Conservation (phyloP, 306 rosid genomes). For the Cucurbita argyrosperma region DNA sequence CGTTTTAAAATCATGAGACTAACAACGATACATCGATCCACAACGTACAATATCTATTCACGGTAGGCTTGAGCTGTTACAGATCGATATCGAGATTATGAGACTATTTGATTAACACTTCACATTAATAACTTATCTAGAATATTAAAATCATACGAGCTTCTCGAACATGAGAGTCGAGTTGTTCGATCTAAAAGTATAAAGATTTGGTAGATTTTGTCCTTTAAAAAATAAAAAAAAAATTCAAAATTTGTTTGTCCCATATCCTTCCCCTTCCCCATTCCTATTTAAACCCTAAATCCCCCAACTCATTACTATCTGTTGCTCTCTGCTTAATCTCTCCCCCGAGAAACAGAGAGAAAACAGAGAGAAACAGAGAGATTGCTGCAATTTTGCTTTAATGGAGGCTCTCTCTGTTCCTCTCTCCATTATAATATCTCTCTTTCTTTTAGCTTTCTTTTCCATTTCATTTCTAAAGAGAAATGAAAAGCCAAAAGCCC, state of each 20-base stretch:
- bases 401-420: slow-evolving; percentile 40
- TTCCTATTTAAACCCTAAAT: slow-evolving; percentile 16
- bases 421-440: slow-evolving; percentile 8
- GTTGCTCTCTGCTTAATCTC: too few species aligned
- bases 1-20: too few species aligned
- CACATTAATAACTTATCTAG: not conserved
- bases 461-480: slow-evolving; percentile 19
- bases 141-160: not conserved
- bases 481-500: not conserved
- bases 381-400: not conserved
- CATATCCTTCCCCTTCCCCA: not conserved
- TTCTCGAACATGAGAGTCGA: not conserved
- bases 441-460: slow-evolving; percentile 26
- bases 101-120: not conserved
- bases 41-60: too few species aligned
- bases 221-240: not conserved
- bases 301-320: not conserved
- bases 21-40: too few species aligned
- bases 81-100: not conserved
- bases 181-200: too few species aligned
- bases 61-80: too few species aligned
- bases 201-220: not conserved
- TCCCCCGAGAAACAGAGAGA: not conserved
- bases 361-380: not conserved
- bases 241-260: not conserved